Conservation (phyloP, 257 asterid species). For the Solanum rostratum region DNA sequence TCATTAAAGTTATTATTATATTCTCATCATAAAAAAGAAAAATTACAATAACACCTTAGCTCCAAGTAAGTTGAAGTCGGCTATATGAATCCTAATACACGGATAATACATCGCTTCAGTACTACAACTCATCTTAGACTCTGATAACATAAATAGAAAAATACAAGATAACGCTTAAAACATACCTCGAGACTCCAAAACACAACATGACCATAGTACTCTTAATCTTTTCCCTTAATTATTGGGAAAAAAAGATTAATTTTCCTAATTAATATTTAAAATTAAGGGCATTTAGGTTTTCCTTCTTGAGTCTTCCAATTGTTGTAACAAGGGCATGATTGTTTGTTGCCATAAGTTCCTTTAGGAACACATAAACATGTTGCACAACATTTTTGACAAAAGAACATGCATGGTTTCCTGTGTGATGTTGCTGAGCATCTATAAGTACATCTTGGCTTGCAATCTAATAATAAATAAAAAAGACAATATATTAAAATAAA, state of each 20-base stretch:
- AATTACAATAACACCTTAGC: not conserved
- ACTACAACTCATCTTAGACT: not conserved
- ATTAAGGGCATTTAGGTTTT: conserved; percentile 24
- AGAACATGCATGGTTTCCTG: conserved; percentile 33
- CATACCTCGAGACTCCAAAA: not conserved
- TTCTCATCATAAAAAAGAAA: not conserved
- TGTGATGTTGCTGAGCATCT: conserved; percentile 39
- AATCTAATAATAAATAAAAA: conserved; percentile 3
- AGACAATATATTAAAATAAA: not conserved
- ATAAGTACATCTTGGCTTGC: conserved; percentile 23
- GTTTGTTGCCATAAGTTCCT: conserved; percentile 26
- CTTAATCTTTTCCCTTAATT: not conserved
- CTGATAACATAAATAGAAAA: not conserved
- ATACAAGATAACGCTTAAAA: not conserved
- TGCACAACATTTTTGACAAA: conserved; percentile 27
- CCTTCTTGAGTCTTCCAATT: conserved; percentile 33
- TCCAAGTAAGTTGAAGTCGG: not conserved
- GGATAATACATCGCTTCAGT: not conserved
- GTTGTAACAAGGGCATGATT: conserved; percentile 29
- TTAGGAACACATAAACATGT: conserved; percentile 28
- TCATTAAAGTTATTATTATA: not conserved
- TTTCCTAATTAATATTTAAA: not conserved
- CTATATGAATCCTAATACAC: not conserved
- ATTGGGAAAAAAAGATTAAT: not conserved
- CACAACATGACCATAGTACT: not conserved